Evolutionary conservation across 768 basidiomycete species (phyloP).

Genomic region (Lactarius quietus): DNA sequence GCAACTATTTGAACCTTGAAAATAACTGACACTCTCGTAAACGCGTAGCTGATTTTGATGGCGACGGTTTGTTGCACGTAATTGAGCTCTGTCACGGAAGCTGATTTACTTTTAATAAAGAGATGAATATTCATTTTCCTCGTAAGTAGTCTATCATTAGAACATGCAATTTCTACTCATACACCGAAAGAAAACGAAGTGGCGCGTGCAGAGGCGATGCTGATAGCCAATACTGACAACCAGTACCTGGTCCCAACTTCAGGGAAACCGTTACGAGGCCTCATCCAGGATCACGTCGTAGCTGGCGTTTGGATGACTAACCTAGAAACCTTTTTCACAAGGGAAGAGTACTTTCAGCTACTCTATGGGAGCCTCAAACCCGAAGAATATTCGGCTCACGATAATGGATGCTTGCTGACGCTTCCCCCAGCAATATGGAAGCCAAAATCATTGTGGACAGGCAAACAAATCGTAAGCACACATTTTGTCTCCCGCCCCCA

Average conservation of each 20-base stretch:
- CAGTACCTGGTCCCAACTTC: constrained; percentile 99
- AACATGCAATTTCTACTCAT: constrained; percentile 9
- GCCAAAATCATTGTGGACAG: constrained; percentile 91
- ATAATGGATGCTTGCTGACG: constrained; percentile 64
- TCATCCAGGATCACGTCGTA: constrained; percentile 99
- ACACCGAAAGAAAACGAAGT: constrained; percentile 75
- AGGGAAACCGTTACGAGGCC: constrained; percentile 92
- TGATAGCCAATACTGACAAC: constrained; percentile 96
- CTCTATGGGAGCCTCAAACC: constrained; percentile 92
- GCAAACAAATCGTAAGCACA: constrained; percentile 84
- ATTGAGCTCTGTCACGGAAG: constrained; percentile 5
- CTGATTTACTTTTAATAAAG: constrained; percentile 40
- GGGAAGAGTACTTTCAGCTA: constrained; percentile 95
- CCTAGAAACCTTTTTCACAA: constrained; percentile 90
- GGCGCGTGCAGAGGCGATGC: constrained; percentile 89
- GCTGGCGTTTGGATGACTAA: constrained; percentile 99
- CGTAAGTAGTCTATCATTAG: constrained; percentile 49
- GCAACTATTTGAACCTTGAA: constrained; percentile 13
- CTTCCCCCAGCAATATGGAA: constrained; percentile 92
- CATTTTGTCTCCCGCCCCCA: not conserved
- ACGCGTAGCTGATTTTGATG: constrained; percentile 79
- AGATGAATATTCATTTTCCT: constrained; percentile 99
- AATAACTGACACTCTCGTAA: constrained; percentile 14
- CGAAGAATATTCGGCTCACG: constrained; percentile 64
- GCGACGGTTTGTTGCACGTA: constrained; percentile 60